A percentile compares a stretch with the other conserved stretches of the same genome.
phyloP scores from a whole-genome alignment of 257 asterid genomes.

The Voacanga thouarsii region DNA sequence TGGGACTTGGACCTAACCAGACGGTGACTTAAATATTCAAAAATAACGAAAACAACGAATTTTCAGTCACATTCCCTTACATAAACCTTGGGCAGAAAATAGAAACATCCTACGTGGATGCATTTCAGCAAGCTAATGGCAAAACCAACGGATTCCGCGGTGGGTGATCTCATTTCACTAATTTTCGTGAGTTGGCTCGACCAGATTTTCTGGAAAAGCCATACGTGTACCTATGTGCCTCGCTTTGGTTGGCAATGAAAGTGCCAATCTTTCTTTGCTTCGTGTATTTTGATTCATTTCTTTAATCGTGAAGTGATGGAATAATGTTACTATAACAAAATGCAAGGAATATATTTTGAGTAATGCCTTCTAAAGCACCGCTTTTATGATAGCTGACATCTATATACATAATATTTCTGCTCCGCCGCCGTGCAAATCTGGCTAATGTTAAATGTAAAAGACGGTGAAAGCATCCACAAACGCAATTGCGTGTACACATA shows the following conservation, averaged over 20 bases:
- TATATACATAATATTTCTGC: too few species aligned
- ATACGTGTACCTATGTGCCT: background rate
- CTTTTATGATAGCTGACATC: too few species aligned
- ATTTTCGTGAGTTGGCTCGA: background rate
- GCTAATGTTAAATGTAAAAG: too few species aligned
- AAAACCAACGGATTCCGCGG: too few species aligned
- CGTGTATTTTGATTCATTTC: too few species aligned
- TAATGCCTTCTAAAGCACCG: too few species aligned
- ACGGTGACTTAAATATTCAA: background rate
- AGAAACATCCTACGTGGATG: background rate
- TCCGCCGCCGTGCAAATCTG: too few species aligned
- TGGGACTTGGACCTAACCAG: background rate
- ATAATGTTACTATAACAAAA: background rate
- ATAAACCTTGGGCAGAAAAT: background rate
- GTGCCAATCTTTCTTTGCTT: background rate
- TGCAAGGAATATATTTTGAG: too few species aligned
- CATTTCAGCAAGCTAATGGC: background rate
- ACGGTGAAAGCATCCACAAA: too few species aligned
- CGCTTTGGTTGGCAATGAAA: background rate
- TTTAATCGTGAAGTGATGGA: background rate
- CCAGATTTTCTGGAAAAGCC: too few species aligned
- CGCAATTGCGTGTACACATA: too few species aligned
- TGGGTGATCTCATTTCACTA: too few species aligned
- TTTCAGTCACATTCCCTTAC: background rate
- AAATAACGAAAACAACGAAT: background rate